Conservation (phyloP, 2,329 filamentous ascomycete genomes). For the Westerdykella aurantiaca region DNA sequence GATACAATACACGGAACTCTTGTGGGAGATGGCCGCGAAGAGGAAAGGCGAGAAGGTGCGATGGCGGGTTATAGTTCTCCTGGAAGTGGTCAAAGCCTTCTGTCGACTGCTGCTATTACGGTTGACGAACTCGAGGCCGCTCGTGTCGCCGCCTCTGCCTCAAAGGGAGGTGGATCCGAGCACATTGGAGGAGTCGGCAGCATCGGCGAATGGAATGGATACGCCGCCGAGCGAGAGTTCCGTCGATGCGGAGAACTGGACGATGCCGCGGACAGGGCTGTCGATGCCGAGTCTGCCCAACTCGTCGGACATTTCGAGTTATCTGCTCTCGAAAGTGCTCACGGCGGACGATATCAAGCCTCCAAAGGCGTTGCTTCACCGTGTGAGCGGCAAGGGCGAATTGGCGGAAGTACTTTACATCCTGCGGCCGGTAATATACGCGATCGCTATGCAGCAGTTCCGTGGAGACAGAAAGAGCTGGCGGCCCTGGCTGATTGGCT, state of each 20-base stretch:
- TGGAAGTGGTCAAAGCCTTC: constrained; percentile 81
- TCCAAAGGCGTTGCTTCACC: constrained; percentile 77
- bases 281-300: constrained; percentile 78
- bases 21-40: constrained; percentile 98
- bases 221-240: constrained; percentile 37
- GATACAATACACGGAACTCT: constrained; percentile 86
- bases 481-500: constrained; percentile 84
- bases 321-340: constrained; percentile 82
- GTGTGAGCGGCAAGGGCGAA: constrained; percentile 66
- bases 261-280: constrained; percentile 90
- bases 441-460: constrained; percentile 69
- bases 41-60: constrained; percentile 71
- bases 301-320: constrained; percentile 74
- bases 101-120: constrained; percentile 75
- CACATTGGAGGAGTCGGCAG: constrained; percentile 48
- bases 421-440: constrained; percentile 80
- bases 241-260: constrained; percentile 56
- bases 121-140: constrained; percentile 73
- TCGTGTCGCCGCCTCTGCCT: constrained; percentile 78
- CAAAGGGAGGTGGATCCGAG: constrained; percentile 74
- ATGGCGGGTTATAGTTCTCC: constrained; percentile 79
- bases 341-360: constrained; percentile 97
- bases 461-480: constrained; percentile 71
- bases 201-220: constrained; percentile 44
- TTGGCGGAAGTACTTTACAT: constrained; percentile 90